Percentiles rank a stretch among this genome's conserved stretches.
phyloP scores from a whole-genome alignment of 176 grass and related monocot species.

The Zea mays region DNA sequence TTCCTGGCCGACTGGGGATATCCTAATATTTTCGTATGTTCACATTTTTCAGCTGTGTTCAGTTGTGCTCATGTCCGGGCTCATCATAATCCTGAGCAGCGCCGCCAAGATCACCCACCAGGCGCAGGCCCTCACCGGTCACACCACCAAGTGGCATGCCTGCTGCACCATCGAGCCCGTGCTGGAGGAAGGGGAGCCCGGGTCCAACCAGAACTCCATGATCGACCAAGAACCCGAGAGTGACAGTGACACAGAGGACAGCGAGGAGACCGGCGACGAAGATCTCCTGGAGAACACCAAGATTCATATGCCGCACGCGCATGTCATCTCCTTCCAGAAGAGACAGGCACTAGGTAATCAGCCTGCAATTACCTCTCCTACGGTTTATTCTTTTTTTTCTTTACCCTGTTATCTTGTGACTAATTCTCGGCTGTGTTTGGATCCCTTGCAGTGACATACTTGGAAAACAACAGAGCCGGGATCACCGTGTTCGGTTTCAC shows the following conservation, averaged over 20 bases:
- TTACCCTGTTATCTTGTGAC: neutral
- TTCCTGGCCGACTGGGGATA: neutral
- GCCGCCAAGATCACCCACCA: constrained; percentile 94
- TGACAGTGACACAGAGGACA: constrained; percentile 23
- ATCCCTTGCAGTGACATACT: constrained; percentile 71
- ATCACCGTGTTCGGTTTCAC: constrained; percentile 97
- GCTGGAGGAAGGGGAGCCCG: neutral
- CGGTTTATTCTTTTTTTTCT: neutral
- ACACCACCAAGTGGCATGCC: constrained; percentile 95
- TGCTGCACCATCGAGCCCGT: constrained; percentile 75
- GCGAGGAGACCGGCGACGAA: constrained; percentile 65
- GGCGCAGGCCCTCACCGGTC: constrained; percentile 79
- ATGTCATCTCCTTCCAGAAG: constrained; percentile 86
- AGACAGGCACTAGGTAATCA: constrained; percentile 80
- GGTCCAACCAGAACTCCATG: constrained; percentile 39
- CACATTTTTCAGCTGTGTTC: constrained; percentile 64
- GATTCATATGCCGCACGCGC: constrained; percentile 31
- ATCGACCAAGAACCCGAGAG: constrained; percentile 5
- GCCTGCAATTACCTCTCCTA: neutral
- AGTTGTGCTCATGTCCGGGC: constrained; percentile 74
- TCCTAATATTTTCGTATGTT: neutral
- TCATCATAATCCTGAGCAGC: constrained; percentile 83
- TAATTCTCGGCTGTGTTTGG: neutral
- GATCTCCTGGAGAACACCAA: constrained; percentile 73
- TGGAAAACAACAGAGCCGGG: constrained; percentile 94